Conservation (phyloP, 1,284 basidiomycete genomes). For the Rhodotorula sp. region DNA sequence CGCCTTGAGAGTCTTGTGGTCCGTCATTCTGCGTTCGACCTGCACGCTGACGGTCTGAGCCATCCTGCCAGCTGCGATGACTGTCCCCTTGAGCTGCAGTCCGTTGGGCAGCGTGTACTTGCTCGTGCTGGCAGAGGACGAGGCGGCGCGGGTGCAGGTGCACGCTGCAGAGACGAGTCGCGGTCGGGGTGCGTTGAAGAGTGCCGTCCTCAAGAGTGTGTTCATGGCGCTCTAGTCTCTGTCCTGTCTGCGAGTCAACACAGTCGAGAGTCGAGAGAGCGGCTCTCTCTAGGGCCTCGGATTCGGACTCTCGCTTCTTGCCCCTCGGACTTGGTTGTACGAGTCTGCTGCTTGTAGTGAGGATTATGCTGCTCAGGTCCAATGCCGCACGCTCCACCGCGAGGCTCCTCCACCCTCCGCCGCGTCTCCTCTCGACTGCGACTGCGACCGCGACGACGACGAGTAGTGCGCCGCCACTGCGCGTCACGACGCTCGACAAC, state of each 20-base stretch:
- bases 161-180: background rate
- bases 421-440: background rate
- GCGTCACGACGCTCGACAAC: slow-evolving; percentile 82
- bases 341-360: too few species aligned
- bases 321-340: too few species aligned
- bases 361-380: background rate
- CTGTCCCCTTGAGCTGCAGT: slow-evolving; percentile 36
- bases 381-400: background rate
- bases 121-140: background rate
- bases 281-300: background rate
- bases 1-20: slow-evolving; percentile 42
- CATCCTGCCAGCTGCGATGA: slow-evolving; percentile 32
- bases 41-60: slow-evolving; percentile 34
- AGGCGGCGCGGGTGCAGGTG: slow-evolving; percentile 7
- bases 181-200: too few species aligned
- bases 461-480: slow-evolving; percentile 24
- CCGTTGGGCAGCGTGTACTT: slow-evolving; percentile 37
- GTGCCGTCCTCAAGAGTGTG: too few species aligned
- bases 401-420: background rate
- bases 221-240: background rate
- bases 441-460: background rate
- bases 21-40: slow-evolving; percentile 36
- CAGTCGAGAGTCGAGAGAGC: too few species aligned
- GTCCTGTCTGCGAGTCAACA: background rate
- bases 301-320: background rate